phyloP scores from a whole-genome alignment of 495 filamentous ascomycete genomes.

The Lophium mytilinum region DNA sequence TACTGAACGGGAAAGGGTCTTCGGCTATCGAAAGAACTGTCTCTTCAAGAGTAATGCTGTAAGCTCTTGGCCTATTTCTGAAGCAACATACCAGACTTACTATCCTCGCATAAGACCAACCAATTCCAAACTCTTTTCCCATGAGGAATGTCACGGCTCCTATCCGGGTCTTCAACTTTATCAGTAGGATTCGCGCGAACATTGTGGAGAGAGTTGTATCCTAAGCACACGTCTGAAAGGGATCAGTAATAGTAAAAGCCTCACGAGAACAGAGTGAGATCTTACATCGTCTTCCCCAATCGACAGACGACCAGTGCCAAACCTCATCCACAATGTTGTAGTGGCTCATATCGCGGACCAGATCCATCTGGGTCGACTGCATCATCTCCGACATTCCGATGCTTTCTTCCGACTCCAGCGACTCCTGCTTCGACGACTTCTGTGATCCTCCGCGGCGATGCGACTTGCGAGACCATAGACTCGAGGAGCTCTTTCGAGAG shows the following conservation, averaged over 20 bases:
- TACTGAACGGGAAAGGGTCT: constrained; percentile 47
- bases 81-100: constrained; percentile 18
- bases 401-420: constrained; percentile 22
- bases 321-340: constrained; percentile 52
- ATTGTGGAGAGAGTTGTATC: constrained; percentile 71
- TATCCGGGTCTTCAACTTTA: constrained; percentile 27
- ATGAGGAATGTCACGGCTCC: constrained; percentile 43
- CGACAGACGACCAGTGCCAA: constrained; percentile 58
- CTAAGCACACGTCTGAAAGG: constrained; percentile 61
- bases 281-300: constrained; percentile 50
- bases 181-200: constrained; percentile 32
- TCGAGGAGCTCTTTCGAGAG: constrained; percentile 12
- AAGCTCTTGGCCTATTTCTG: constrained; percentile 14
- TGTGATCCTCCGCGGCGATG: constrained; percentile 6
- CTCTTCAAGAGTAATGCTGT: constrained; percentile 26
- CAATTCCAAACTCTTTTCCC: constrained; percentile 67
- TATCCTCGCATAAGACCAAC: constrained; percentile 74
- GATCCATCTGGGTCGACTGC: constrained; percentile 17
- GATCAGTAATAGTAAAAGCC: constrained; percentile 6
- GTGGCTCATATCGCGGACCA: constrained; percentile 33
- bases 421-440: constrained; percentile 10
- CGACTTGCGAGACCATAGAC: constrained; percentile 14
- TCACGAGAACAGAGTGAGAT: not conserved
- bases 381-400: constrained; percentile 24
- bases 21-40: constrained; percentile 76